phyloP scores from a whole-genome alignment of 2,329 filamentous ascomycete species.

The Lecanicillium sp. region DNA sequence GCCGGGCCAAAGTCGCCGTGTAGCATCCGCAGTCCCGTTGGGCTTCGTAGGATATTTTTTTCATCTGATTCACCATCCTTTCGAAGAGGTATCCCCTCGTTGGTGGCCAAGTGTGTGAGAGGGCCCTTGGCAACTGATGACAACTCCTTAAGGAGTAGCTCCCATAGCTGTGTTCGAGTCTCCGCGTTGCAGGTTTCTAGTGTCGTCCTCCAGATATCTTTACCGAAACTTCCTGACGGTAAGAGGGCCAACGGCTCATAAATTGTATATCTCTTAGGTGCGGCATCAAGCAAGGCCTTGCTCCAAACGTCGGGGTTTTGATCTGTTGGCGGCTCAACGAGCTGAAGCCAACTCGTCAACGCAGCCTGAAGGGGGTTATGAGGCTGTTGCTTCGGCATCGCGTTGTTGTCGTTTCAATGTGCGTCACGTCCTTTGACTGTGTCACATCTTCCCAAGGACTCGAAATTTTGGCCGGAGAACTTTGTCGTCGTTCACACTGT shows the following conservation, averaged over 20 bases:
- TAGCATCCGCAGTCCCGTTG: conserved; percentile 62
- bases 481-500: too few species aligned
- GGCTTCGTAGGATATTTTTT: conserved; percentile 69
- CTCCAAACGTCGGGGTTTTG: conserved; percentile 15
- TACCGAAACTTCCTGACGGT: conserved; percentile 51
- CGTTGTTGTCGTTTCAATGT: background rate
- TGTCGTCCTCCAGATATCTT: conserved; percentile 33
- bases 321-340: conserved; percentile 5
- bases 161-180: conserved; percentile 38
- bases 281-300: conserved; percentile 30
- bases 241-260: conserved; percentile 58
- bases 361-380: conserved; percentile 28
- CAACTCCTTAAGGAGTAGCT: conserved; percentile 40
- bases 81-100: conserved; percentile 53
- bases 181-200: conserved; percentile 24
- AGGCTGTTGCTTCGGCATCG: conserved; percentile 13
- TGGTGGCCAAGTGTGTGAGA: conserved; percentile 54
- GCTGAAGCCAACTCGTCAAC: conserved; percentile 24
- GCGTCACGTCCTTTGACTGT: too few species aligned
- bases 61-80: conserved; percentile 20
- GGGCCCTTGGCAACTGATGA: conserved; percentile 32
- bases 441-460: too few species aligned
- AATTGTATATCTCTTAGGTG: conserved; percentile 53
- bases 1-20: conserved; percentile 67
- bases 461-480: too few species aligned